phyloP scores from a whole-genome alignment of 352 stramenopile genomes.

The Pythium grandisporangium region DNA sequence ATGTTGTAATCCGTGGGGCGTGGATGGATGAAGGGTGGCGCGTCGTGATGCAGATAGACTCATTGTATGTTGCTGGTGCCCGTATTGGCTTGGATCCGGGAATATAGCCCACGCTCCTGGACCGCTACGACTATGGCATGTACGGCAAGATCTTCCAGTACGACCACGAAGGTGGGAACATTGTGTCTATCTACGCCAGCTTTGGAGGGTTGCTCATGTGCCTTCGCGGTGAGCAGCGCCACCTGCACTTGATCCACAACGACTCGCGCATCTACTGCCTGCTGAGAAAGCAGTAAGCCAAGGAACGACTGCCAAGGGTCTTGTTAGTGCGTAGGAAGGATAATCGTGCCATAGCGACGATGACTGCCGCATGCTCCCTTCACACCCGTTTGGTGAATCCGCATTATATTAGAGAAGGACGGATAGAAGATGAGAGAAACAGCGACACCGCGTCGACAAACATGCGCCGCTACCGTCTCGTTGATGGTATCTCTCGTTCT shows the following conservation, averaged over 20 bases:
- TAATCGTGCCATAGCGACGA: too few species aligned
- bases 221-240: slow-evolving; percentile 93
- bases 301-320: too few species aligned
- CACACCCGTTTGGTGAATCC: too few species aligned
- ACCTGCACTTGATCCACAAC: slow-evolving; percentile 96
- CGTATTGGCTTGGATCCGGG: too few species aligned
- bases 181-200: slow-evolving; percentile 91
- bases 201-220: slow-evolving; percentile 98
- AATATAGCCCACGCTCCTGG: slow-evolving; percentile 87
- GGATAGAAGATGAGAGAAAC: too few species aligned
- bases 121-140: slow-evolving; percentile 99
- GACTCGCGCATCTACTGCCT: slow-evolving; percentile 95
- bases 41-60: not conserved
- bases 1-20: slow-evolving; percentile 2
- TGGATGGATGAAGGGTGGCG: not conserved
- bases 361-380: too few species aligned
- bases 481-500: too few species aligned
- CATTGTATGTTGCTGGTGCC: slow-evolving; percentile 3
- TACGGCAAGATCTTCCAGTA: slow-evolving; percentile 98
- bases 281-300: slow-evolving; percentile 83
- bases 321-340: too few species aligned
- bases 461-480: too few species aligned
- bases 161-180: slow-evolving; percentile 91
- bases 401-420: too few species aligned
- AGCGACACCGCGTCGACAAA: too few species aligned